These are phyloP conservation scores for Fusarium sp. DNA, from an alignment of 2,329 filamentous ascomycete genomes.

Conservation along the genomic window DNA sequence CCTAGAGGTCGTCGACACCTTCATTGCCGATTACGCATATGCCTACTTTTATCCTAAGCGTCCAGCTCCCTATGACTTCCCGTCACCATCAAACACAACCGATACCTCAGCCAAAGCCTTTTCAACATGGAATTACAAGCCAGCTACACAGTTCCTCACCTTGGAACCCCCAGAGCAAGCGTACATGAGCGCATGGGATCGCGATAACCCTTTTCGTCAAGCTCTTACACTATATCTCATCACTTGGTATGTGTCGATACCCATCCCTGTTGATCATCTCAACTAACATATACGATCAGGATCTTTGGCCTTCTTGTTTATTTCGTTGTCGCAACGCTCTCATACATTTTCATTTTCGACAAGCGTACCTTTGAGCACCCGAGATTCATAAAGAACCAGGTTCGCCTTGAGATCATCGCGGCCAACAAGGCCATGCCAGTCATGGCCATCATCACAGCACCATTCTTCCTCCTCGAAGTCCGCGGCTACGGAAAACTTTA, in stretches of 20 bases:
- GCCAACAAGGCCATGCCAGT: conserved; percentile 79
- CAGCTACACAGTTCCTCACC: conserved; percentile 75
- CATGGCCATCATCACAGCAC: conserved; percentile 84
- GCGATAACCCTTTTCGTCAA: conserved; percentile 84
- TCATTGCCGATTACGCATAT: conserved; percentile 83
- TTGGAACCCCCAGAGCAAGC: conserved; percentile 79
- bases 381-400: conserved; percentile 94
- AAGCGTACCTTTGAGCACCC: conserved; percentile 89
- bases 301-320: conserved; percentile 87
- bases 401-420: conserved; percentile 85
- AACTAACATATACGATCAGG: conserved; percentile 60
- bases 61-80: conserved; percentile 63
- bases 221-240: conserved; percentile 81
- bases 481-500: conserved; percentile 89
- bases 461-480: conserved; percentile 85
- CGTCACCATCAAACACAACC: conserved; percentile 63
- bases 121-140: conserved; percentile 75
- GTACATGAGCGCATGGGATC: conserved; percentile 79
- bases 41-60: conserved; percentile 74
- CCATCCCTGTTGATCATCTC: neutral
- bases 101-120: conserved; percentile 63
- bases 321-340: conserved; percentile 84
- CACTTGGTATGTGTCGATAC: conserved; percentile 74
- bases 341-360: conserved; percentile 91
- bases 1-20: conserved; percentile 86